Conservation (phyloP, 129 eudicot genomes). For the Centella asiatica region DNA sequence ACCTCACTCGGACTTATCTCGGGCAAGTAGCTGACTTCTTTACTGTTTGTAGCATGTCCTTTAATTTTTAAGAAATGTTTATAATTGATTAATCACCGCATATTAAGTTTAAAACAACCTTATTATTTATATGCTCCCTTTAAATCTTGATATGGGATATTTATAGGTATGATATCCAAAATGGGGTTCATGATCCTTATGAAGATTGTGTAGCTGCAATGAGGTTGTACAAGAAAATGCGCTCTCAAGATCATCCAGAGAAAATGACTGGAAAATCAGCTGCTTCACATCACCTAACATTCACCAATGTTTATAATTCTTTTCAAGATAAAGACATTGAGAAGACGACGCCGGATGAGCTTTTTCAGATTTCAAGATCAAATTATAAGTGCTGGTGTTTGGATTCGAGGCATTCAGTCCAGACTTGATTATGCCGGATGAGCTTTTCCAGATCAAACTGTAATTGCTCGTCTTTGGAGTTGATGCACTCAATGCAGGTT, state of each 20-base stretch:
- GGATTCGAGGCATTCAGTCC: conserved; percentile 45
- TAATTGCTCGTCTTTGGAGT: too few relatives aligned
- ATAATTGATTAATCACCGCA: not conserved
- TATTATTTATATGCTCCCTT: too few relatives aligned
- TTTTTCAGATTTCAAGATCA: conserved; percentile 41
- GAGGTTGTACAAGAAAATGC: conserved; percentile 91
- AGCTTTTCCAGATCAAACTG: too few relatives aligned
- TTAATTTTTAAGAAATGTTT: not conserved
- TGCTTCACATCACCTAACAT: not conserved
- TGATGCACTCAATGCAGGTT: too few relatives aligned
- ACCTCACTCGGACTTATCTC: conserved; percentile 53
- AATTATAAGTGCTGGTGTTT: conserved; percentile 63
- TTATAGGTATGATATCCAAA: conserved; percentile 80
- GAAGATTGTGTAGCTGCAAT: conserved; percentile 87
- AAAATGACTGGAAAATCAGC: conserved; percentile 8
- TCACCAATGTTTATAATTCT: conserved; percentile 16
- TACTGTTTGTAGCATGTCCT: not conserved
- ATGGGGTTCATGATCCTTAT: conserved; percentile 78
- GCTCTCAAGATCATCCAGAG: conserved; percentile 44
- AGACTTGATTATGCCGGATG: too few relatives aligned
- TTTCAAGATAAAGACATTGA: conserved; percentile 26
- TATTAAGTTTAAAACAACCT: too few relatives aligned
- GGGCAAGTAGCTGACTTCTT: conserved; percentile 38
- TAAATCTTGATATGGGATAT: too few relatives aligned
- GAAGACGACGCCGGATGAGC: conserved; percentile 50